These are phyloP conservation scores for Boletus fagicola DNA, from an alignment of 768 basidiomycete species.

Conservation along the genomic window DNA sequence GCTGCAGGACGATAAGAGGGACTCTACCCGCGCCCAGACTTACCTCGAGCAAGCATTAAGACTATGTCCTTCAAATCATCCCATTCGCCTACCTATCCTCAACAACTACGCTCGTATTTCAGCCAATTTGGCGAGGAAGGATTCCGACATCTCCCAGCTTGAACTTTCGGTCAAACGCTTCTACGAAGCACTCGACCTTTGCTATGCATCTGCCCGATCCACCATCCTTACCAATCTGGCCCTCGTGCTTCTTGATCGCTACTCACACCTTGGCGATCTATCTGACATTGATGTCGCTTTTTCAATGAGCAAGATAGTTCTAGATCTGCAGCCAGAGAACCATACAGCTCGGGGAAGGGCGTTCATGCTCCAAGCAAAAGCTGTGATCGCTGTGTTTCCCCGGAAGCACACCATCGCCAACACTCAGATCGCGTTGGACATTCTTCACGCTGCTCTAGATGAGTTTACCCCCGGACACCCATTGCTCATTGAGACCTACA, in stretches of 20 bases:
- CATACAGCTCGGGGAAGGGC: slow-evolving; percentile 16
- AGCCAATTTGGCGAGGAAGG: slow-evolving; percentile 10
- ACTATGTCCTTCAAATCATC: slow-evolving; percentile 5
- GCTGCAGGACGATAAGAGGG: neutral
- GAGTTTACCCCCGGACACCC: slow-evolving; percentile 8
- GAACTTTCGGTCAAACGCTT: neutral
- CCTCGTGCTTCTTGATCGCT: slow-evolving; percentile 6
- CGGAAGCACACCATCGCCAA: slow-evolving; percentile 8
- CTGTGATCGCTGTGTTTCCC: slow-evolving; percentile 13
- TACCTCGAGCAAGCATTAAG: neutral
- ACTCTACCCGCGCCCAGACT: neutral
- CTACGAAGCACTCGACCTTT: neutral
- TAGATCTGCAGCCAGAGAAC: slow-evolving; percentile 12
- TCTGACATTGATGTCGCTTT: slow-evolving; percentile 11
- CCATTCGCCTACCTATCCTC: slow-evolving; percentile 6
- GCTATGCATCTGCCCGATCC: neutral
- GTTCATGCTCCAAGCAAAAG: slow-evolving; percentile 22
- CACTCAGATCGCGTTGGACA: slow-evolving; percentile 17
- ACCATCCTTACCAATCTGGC: slow-evolving; percentile 4
- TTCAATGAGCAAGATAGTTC: slow-evolving; percentile 9
- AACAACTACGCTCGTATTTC: slow-evolving; percentile 15
- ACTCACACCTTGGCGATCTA: neutral
- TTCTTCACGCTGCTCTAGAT: slow-evolving; percentile 15
- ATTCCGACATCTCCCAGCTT: slow-evolving; percentile 6
- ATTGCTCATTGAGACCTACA: slow-evolving; percentile 10